Conservation (phyloP, 1,284 basidiomycete genomes). For the Tilletia walkeri region DNA sequence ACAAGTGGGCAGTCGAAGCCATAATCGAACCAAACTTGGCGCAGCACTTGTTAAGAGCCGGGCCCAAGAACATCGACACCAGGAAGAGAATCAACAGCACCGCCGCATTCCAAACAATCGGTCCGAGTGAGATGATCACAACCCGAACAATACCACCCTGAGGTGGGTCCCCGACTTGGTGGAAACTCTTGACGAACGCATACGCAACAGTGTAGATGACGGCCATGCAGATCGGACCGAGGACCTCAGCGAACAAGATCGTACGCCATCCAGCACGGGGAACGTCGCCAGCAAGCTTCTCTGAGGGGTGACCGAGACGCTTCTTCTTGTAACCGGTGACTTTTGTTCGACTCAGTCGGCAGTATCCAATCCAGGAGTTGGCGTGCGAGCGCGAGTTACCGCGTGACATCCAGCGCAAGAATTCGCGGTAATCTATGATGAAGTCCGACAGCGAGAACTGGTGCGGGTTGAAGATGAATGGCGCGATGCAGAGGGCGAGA, state of each 20-base stretch:
- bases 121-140: slow-evolving; percentile 86
- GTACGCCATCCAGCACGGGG: slow-evolving; percentile 54
- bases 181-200: slow-evolving; percentile 55
- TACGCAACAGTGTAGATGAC: slow-evolving; percentile 55
- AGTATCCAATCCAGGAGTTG: slow-evolving; percentile 57
- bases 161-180: slow-evolving; percentile 42
- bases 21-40: slow-evolving; percentile 55
- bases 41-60: slow-evolving; percentile 72
- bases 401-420: slow-evolving; percentile 56
- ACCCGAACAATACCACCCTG: slow-evolving; percentile 81
- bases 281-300: slow-evolving; percentile 54
- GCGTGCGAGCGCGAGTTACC: slow-evolving; percentile 55
- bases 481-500: slow-evolving; percentile 52
- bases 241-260: slow-evolving; percentile 50
- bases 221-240: slow-evolving; percentile 50
- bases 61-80: slow-evolving; percentile 85
- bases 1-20: slow-evolving; percentile 52
- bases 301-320: slow-evolving; percentile 55
- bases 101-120: slow-evolving; percentile 91
- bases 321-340: slow-evolving; percentile 56
- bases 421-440: slow-evolving; percentile 56
- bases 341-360: slow-evolving; percentile 54
- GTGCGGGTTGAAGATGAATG: slow-evolving; percentile 56
- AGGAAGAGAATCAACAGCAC: slow-evolving; percentile 82
- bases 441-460: slow-evolving; percentile 55